A percentile compares a stretch with the other conserved stretches of the same genome.
Evolutionary conservation across 495 filamentous ascomycete species (phyloP).

Genomic region (Tuber borchii): DNA sequence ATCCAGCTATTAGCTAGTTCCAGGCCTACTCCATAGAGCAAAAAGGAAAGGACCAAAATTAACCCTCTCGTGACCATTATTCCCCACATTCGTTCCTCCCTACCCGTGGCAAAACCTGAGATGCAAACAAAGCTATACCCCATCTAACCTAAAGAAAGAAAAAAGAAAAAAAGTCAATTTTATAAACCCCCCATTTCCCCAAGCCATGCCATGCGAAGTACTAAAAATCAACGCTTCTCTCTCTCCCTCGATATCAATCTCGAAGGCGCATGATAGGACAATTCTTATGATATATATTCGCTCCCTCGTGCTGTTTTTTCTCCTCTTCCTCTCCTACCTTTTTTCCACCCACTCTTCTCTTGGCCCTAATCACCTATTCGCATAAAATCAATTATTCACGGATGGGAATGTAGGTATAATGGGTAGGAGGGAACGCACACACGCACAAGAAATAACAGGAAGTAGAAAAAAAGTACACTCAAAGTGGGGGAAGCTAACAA

Average conservation of each 20-base stretch:
- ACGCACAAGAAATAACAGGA: conserved; percentile 39
- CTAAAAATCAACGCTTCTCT: neutral
- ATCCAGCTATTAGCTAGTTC: neutral
- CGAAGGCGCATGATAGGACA: neutral
- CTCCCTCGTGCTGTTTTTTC: neutral
- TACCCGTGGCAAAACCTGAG: neutral
- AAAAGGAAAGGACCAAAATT: neutral
- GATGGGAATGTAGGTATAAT: conserved; percentile 1
- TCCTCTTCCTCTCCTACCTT: neutral
- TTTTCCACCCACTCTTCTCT: neutral
- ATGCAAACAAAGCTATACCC: neutral
- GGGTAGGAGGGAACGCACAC: neutral
- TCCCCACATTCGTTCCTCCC: neutral
- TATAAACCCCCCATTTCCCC: neutral
- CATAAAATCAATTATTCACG: conserved; percentile 3
- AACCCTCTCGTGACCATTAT: neutral
- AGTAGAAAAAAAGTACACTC: conserved; percentile 41
- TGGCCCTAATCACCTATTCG: neutral
- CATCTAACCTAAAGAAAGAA: neutral
- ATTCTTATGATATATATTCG: conserved; percentile 1
- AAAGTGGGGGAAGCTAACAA: conserved; percentile 28
- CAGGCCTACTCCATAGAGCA: neutral
- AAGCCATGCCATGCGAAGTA: neutral
- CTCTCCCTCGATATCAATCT: neutral
- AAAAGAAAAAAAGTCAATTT: neutral